Evolutionary conservation across 352 stramenopile species (phyloP).

Genomic region (Pythium utonaiense): DNA sequence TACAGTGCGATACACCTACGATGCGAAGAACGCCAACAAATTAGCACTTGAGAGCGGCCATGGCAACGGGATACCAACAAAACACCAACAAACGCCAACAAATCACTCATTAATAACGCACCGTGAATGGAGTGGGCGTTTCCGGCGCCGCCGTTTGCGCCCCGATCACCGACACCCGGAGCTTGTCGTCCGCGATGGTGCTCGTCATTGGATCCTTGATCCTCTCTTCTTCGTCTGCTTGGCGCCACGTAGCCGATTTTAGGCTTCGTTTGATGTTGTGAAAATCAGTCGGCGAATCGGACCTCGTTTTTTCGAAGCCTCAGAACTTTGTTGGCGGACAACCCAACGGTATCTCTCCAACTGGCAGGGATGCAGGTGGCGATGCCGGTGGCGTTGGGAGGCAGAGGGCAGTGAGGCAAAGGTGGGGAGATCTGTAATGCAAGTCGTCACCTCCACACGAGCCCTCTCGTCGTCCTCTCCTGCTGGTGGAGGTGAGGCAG

Average conservation of each 20-base stretch:
- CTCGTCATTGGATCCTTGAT: not conserved
- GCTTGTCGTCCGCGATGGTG: constrained; percentile 14
- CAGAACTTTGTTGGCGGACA: too few species aligned
- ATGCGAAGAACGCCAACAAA: not conserved
- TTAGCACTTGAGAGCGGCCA: not conserved
- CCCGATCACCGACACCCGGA: constrained; percentile 68
- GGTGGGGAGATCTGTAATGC: not conserved
- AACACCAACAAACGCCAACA: not conserved
- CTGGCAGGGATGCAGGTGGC: not conserved
- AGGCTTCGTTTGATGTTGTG: too few species aligned
- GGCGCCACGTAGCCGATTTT: too few species aligned
- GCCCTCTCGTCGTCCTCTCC: not conserved
- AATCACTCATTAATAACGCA: constrained; percentile 12
- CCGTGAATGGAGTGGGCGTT: constrained; percentile 46
- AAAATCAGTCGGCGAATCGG: not conserved
- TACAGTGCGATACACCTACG: constrained; percentile 62
- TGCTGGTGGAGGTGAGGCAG: not conserved
- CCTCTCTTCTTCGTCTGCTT: not conserved
- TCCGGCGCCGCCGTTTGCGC: constrained; percentile 42
- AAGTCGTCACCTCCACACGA: not conserved
- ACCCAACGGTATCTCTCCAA: not conserved
- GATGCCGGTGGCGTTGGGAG: not conserved
- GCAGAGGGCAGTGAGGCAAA: not conserved
- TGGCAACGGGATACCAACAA: not conserved
- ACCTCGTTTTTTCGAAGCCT: not conserved